Conservation (phyloP, 805 yeast genomes). For the Barnettozyma californica region DNA sequence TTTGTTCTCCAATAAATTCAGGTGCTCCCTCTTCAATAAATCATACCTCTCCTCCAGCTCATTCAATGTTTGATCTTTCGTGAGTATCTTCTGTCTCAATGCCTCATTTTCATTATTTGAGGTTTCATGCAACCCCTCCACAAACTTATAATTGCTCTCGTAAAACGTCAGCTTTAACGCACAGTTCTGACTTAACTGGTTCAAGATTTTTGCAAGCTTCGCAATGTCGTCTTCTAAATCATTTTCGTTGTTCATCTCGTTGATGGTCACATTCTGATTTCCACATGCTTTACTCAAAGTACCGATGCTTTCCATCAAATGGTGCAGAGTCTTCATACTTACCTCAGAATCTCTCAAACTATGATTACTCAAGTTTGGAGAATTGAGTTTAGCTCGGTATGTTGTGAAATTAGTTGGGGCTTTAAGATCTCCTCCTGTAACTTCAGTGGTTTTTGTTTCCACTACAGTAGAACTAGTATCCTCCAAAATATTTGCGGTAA, state of each 20-base stretch:
- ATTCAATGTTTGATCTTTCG: background rate
- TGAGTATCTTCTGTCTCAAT: conserved; percentile 1
- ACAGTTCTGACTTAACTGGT: conserved; percentile 15
- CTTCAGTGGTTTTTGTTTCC: background rate
- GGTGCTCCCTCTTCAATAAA: background rate
- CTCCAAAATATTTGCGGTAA: background rate
- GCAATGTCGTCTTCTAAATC: conserved; percentile 1
- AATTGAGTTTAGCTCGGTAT: background rate
- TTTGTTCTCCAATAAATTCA: background rate
- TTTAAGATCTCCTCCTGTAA: background rate
- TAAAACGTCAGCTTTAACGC: conserved; percentile 17
- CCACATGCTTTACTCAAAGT: conserved; percentile 14
- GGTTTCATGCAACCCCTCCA: conserved; percentile 18
- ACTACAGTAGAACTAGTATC: conserved; percentile 12
- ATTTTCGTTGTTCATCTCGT: background rate
- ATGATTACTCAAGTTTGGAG: background rate
- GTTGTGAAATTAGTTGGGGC: background rate
- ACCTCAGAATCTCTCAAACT: background rate
- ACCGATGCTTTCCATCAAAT: conserved; percentile 5
- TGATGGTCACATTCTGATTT: conserved; percentile 3
- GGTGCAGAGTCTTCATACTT: background rate
- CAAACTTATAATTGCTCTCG: conserved; percentile 21
- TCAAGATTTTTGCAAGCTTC: conserved; percentile 7
- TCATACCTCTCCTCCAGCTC: conserved; percentile 5
- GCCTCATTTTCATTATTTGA: conserved; percentile 9